Conservation (phyloP, 208 protist genomes). For the Crithidia acanthocephali region DNA sequence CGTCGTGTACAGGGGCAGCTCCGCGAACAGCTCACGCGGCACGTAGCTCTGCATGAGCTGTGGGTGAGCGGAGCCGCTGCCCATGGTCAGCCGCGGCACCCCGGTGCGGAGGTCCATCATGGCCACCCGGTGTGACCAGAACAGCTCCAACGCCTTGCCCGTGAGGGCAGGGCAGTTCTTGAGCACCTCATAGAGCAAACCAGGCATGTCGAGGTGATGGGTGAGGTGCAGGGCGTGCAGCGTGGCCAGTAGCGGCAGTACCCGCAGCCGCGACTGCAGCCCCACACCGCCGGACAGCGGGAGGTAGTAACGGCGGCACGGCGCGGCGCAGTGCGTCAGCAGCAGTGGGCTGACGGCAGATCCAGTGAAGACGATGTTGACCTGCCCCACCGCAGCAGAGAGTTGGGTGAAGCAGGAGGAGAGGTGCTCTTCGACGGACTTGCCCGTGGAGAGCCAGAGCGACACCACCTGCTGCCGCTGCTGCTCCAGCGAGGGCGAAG, state of each 20-base stretch:
- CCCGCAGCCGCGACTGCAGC: slow-evolving; percentile 79
- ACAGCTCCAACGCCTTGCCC: slow-evolving; percentile 69
- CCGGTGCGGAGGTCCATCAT: slow-evolving; percentile 58
- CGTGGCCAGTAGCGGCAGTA: slow-evolving; percentile 70
- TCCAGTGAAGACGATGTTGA: slow-evolving; percentile 75
- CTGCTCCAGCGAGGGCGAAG: slow-evolving; percentile 25
- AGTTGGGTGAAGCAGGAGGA: slow-evolving; percentile 58
- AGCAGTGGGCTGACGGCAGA: slow-evolving; percentile 62
- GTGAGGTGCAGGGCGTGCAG: slow-evolving; percentile 77
- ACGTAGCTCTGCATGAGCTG: slow-evolving; percentile 64
- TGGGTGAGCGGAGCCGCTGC: slow-evolving; percentile 40
- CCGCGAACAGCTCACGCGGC: slow-evolving; percentile 75
- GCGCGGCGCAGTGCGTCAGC: slow-evolving; percentile 47
- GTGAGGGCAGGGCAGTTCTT: slow-evolving; percentile 81
- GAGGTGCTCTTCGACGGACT: slow-evolving; percentile 48
- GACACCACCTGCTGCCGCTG: slow-evolving; percentile 41
- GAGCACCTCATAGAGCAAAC: slow-evolving; percentile 79
- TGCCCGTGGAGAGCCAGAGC: slow-evolving; percentile 47
- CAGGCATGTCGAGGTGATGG: slow-evolving; percentile 69
- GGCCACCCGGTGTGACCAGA: slow-evolving; percentile 62
- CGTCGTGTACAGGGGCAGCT: slow-evolving; percentile 69
- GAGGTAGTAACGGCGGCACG: slow-evolving; percentile 71
- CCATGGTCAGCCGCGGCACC: slow-evolving; percentile 50
- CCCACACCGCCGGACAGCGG: slow-evolving; percentile 63
- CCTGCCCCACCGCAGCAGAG: slow-evolving; percentile 68